phyloP scores from a whole-genome alignment of 2,329 filamentous ascomycete genomes.

The Calonectria pauciramosa region DNA sequence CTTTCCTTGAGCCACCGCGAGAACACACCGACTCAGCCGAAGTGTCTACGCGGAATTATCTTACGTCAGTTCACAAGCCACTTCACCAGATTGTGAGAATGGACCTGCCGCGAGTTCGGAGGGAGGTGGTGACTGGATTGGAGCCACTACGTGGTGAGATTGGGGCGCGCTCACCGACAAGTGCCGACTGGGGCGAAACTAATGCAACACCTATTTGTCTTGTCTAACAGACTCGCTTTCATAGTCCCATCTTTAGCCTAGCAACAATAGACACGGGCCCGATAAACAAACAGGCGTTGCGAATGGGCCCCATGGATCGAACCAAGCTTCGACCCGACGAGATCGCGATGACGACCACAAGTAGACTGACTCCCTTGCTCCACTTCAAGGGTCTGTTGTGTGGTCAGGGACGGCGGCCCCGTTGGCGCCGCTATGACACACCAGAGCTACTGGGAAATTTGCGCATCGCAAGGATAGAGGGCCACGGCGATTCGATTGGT shows the following conservation, averaged over 20 bases:
- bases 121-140: not conserved
- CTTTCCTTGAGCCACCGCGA: not conserved
- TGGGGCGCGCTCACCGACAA: slow-evolving; percentile 28
- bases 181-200: slow-evolving; percentile 19
- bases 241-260: slow-evolving; percentile 12
- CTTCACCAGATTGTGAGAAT: not conserved
- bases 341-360: slow-evolving; percentile 13
- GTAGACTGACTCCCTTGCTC: slow-evolving; percentile 17
- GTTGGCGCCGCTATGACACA: slow-evolving; percentile 36
- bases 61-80: slow-evolving; percentile 1
- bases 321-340: not conserved
- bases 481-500: slow-evolving; percentile 34
- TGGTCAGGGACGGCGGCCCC: slow-evolving; percentile 14
- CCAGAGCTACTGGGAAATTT: slow-evolving; percentile 27
- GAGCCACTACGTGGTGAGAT: slow-evolving; percentile 22
- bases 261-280: not conserved
- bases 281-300: slow-evolving; percentile 5
- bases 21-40: not conserved
- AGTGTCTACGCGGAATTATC: not conserved
- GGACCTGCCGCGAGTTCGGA: not conserved
- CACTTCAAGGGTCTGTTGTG: slow-evolving; percentile 8
- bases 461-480: slow-evolving; percentile 32
- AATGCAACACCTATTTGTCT: slow-evolving; percentile 1
- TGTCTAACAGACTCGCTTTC: not conserved
- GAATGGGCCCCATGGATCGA: slow-evolving; percentile 7